Evolutionary conservation across 352 stramenopile genomes (phyloP), one percentile per base, ranked within the genome.

Genomic region (Pythium plurisporium): DNA sequence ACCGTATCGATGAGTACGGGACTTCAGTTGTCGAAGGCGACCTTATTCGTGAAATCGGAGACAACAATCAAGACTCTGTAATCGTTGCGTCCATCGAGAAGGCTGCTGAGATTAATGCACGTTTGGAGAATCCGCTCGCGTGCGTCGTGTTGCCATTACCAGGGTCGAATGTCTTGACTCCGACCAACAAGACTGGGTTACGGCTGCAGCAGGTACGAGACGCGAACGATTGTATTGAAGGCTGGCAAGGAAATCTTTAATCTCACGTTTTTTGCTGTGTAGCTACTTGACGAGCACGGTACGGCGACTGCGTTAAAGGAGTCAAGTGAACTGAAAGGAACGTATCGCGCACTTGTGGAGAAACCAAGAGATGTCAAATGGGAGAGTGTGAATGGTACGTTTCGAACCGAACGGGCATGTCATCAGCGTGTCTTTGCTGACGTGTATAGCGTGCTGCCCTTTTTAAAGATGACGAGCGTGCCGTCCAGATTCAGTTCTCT

Each of bases 111-210:
- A 52, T 88, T 25, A 88, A 86, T 49, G 37, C 38, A 4, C 33
- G 42, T 23, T 43, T 50, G 3, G 33, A 61, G 20, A 44, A 73
- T 19, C 64, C 74, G 5, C 53, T 89, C 1, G 41, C 51, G 20
- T 59, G 72, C 4, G 75, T 86, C 6, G 55, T 87, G 47, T 61
- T 93, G 19, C 80, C 80, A 3, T 68, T 93, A 4, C 64, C 71
- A 26, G 80, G 83, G 10, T 76, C 73, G 6, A 89, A 79, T 33
- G 72, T 82, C 14, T 25, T 71, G 17, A 62, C 69, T 12, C 77
- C 79, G 5, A 52, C 55, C 2, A 85, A 93, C 36, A 62, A 68
- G 4, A 68, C 76, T 2, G 72, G 80, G 10, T 53, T 70, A 3
- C 54, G 66, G 6, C 82, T 74, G 42, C 38, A 65, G 8, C 58